phyloP scores from a whole-genome alignment of 2,329 filamentous ascomycete species.

The Diplodia scrobiculata region DNA sequence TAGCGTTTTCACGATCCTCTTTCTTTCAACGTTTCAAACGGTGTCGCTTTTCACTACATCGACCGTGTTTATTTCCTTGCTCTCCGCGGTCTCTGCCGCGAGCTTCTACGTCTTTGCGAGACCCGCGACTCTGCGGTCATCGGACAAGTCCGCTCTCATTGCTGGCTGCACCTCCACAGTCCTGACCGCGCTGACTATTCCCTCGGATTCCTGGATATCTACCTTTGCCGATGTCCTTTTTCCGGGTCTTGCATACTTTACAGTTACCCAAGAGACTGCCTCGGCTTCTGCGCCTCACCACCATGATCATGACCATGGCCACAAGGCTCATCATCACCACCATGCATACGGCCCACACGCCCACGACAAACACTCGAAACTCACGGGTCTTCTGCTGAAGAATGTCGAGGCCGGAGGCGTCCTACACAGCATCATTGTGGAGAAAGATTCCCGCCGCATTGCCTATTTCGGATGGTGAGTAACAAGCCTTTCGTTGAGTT shows the following conservation, averaged over 20 bases:
- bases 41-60: constrained; percentile 40
- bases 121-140: constrained; percentile 47
- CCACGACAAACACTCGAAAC: constrained; percentile 60
- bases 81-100: constrained; percentile 49
- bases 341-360: constrained; percentile 30
- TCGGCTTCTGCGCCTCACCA: constrained; percentile 30
- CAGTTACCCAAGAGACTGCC: neutral
- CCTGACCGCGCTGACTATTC: constrained; percentile 36
- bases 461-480: constrained; percentile 93
- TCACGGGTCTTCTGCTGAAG: constrained; percentile 74
- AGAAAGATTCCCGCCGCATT: constrained; percentile 90
- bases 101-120: constrained; percentile 48
- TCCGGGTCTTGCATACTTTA: constrained; percentile 2
- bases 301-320: constrained; percentile 34
- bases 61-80: constrained; percentile 44
- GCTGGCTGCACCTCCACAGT: constrained; percentile 38
- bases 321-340: constrained; percentile 38
- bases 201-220: constrained; percentile 32
- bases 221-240: neutral
- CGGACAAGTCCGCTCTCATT: constrained; percentile 40
- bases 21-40: constrained; percentile 41
- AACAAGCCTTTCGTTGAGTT: neutral
- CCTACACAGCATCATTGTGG: constrained; percentile 79
- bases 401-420: constrained; percentile 72
- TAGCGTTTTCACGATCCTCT: constrained; percentile 43